phyloP scores from a whole-genome alignment of 345 rosid species.

The Sonneratia alba region DNA sequence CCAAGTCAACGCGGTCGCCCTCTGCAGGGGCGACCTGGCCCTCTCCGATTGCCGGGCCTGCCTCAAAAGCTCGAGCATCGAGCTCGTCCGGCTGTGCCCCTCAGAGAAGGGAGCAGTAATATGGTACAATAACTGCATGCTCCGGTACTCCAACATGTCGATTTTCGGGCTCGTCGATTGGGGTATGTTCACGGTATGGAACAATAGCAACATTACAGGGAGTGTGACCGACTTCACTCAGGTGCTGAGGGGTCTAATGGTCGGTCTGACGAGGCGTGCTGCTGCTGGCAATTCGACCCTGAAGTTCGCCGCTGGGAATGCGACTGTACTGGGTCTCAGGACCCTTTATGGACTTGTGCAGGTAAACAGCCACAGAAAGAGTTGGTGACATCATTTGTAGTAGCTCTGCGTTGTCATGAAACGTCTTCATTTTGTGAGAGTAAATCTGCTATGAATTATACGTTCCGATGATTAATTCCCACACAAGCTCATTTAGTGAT shows the following conservation, averaged over 20 bases:
- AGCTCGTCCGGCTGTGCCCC: constrained; percentile 6
- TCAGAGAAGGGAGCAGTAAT: constrained; percentile 4
- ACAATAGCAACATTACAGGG: neutral
- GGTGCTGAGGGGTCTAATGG: neutral
- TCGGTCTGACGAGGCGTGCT: neutral
- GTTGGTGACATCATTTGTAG: neutral
- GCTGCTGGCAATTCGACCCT: neutral
- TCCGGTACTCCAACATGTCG: constrained; percentile 16
- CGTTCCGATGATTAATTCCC: too few relatives aligned
- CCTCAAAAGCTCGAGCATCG: constrained; percentile 10
- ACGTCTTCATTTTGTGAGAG: too few relatives aligned
- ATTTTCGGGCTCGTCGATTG: neutral
- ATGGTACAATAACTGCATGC: constrained; percentile 26
- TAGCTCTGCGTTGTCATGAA: neutral
- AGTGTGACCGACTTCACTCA: neutral
- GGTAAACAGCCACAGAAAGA: neutral
- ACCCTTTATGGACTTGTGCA: constrained; percentile 3
- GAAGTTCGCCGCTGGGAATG: neutral
- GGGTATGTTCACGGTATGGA: neutral
- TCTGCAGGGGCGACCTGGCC: constrained; percentile 34
- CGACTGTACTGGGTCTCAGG: neutral
- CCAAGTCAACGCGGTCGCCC: constrained; percentile 27
- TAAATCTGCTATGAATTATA: too few relatives aligned
- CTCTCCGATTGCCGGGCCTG: constrained; percentile 26
- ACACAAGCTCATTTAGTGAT: neutral